Percentiles rank a stretch among this genome's conserved stretches.
Evolutionary conservation across 1,284 basidiomycete genomes (phyloP).

Genomic region (Puccinia hordei): DNA sequence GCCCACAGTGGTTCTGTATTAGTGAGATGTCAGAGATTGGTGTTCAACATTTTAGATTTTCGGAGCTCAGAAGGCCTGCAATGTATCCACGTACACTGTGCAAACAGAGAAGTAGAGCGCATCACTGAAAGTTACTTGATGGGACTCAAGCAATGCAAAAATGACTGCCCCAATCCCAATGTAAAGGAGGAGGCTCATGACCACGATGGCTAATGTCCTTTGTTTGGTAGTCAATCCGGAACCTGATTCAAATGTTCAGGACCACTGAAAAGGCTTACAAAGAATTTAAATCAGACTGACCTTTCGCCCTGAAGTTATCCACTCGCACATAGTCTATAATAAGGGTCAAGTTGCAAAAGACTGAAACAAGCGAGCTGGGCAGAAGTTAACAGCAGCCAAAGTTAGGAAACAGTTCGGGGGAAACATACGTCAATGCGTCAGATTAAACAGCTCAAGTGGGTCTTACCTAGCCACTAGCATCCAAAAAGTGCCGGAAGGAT

Average conservation of each 20-base stretch:
- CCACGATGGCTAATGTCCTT: slow-evolving; percentile 39
- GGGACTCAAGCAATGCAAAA: slow-evolving; percentile 18
- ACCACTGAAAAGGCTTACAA: neutral
- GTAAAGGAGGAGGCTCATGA: slow-evolving; percentile 37
- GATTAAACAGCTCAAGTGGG: neutral
- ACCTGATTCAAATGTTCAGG: slow-evolving; percentile 10
- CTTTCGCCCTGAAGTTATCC: slow-evolving; percentile 43
- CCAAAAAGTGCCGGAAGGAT: slow-evolving; percentile 10
- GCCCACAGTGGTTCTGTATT: slow-evolving; percentile 43
- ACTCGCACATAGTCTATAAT: slow-evolving; percentile 38
- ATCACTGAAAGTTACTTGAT: slow-evolving; percentile 33
- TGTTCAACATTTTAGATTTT: neutral
- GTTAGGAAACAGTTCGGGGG: neutral
- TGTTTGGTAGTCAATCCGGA: slow-evolving; percentile 50
- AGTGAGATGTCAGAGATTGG: neutral
- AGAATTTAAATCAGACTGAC: neutral
- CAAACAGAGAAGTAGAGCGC: slow-evolving; percentile 50
- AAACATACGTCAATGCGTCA: neutral
- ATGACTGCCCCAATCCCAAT: slow-evolving; percentile 33
- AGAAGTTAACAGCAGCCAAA: neutral
- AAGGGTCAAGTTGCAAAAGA: slow-evolving; percentile 19
- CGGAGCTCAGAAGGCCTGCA: neutral
- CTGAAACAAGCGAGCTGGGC: slow-evolving; percentile 21
- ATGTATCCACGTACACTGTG: slow-evolving; percentile 29
- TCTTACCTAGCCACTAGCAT: slow-evolving; percentile 45